Base-by-base conservation (phyloP, 1,284 basidiomycete genomes). In the Porogramme epimiltina region DNA sequence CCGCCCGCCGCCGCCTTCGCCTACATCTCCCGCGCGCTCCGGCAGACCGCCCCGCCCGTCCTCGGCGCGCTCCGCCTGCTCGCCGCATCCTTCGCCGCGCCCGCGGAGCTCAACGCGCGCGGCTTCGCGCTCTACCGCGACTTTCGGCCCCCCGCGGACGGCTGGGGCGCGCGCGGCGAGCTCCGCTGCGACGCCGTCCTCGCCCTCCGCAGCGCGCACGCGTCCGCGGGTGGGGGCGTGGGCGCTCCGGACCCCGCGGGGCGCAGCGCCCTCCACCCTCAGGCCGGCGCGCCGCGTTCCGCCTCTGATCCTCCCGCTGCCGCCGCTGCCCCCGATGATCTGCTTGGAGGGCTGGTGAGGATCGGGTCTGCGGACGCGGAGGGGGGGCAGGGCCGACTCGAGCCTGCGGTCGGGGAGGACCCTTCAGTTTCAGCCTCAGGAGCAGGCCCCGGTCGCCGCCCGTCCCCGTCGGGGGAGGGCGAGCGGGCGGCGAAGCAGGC, bases 31-130 rank as follows among this genome's bases (percentile, higher is more conserved):
- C 82, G 84, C 19, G 78, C 89, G 2, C 83, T 95, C 62, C 80
- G 84, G 49, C 88, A 92, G 66, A 89, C 85, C 3, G 80, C 86
- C 6, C 84, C 89, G 1, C 74, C 84, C 59, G 75, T 95, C 33
- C 70, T 94, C 10, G 93, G 93, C n/a, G 85, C 93, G 2, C 73
- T 96, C 64, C 82, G 84, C 48, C 74, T 95, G 16, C 78, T 96
- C 23, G 90, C 89, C 1, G 72, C 79, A 31, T 89, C 84, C 50
- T 93, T 85, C 60, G 49, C 75, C 6, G 6, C 28, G 6, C 75
- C 83, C 0, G 69, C 80, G 26, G 86, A 91, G 56, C 77, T 95
- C 23, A 91, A 92, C 63, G 63, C 69, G 34, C 72, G 78, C 50
- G 92, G 85, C 2, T 91, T 86, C 72, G 70, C 75, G 19, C 73